Percentiles rank a stretch among this genome's conserved stretches.
Conservation (phyloP, 176 grass and related monocot genomes). For the Oryza coarctata region DNA sequence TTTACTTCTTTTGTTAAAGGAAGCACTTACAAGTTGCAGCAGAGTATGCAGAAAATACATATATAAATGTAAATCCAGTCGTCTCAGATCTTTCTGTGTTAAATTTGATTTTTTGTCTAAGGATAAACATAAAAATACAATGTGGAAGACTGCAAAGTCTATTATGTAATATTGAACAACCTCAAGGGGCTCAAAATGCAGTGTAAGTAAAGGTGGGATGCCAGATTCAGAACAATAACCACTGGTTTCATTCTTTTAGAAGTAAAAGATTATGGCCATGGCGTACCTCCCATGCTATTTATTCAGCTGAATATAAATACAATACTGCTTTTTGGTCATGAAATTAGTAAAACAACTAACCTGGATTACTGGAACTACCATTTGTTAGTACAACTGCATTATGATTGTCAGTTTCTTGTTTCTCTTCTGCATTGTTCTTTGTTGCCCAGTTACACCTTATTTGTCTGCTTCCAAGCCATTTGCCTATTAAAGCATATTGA, state of each 20-base stretch:
- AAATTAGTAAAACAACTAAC: conserved; percentile 38
- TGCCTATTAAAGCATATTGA: conserved; percentile 42
- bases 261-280: background rate
- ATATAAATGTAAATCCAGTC: background rate
- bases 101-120: background rate
- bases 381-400: conserved; percentile 74
- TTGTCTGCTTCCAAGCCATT: conserved; percentile 91
- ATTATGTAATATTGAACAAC: background rate
- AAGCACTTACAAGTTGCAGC: background rate
- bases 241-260: background rate
- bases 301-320: conserved; percentile 7
- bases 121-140: background rate
- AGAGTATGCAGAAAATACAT: background rate
- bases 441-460: conserved; percentile 87
- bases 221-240: background rate
- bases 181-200: background rate
- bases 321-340: background rate
- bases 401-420: conserved; percentile 66
- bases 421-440: conserved; percentile 72
- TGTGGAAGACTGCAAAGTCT: background rate
- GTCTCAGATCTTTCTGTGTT: background rate
- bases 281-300: conserved; percentile 8
- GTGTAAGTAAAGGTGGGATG: background rate
- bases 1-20: background rate
- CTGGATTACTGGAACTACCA: conserved; percentile 61